Evolutionary conservation across 208 protist genomes (phyloP), one percentile per base, ranked within the genome.

Genomic region (Trypanosoma theileri): DNA sequence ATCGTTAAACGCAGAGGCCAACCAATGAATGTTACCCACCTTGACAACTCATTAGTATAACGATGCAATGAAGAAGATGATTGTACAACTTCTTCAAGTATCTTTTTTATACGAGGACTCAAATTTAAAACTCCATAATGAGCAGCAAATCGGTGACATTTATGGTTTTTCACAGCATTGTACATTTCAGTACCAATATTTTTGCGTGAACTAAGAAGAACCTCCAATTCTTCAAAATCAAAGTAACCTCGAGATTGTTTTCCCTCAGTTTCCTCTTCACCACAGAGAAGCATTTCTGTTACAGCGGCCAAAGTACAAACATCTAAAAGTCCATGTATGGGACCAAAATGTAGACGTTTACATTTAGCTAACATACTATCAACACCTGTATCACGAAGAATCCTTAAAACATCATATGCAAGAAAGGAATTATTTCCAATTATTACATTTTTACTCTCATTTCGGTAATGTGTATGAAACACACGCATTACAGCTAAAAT

Each of bases 311-410:
- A 68, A 24, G 83, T 79, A 35, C 64, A 72, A 8, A 93, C 69
- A 41, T 83, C 83, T 1, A 93, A 53, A 50, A 88, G 65, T n/a
- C 88, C 88, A 21, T 63, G 59, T 14, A 75, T 81, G 3, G 80
- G 77, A 24, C 78, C 85, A 75, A 85, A 91, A 28, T 80, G 72
- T 14, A 91, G 81, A 61, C 78, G 70, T 57, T 67, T 74, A 17
- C 80, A 75, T 66, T 93, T 93, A 6, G 50, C 64, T 0, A 74
- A 31, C 78, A 91, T 91, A 71, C 74, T 80, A 1, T 71, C 71
- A 8, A 80, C 56, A 2, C 72, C 76, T 4, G 75, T 80, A 26
- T 69, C 52, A n/a, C 85, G 71, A 35, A 81, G 52, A 26, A 69
- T 50, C 11, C 61, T 46, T 24, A 86, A 26, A 21, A 81, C 60